These are phyloP conservation scores for Caryopteris hybrid DNA, from an alignment of 305 asterid species.

Conservation along the genomic window DNA sequence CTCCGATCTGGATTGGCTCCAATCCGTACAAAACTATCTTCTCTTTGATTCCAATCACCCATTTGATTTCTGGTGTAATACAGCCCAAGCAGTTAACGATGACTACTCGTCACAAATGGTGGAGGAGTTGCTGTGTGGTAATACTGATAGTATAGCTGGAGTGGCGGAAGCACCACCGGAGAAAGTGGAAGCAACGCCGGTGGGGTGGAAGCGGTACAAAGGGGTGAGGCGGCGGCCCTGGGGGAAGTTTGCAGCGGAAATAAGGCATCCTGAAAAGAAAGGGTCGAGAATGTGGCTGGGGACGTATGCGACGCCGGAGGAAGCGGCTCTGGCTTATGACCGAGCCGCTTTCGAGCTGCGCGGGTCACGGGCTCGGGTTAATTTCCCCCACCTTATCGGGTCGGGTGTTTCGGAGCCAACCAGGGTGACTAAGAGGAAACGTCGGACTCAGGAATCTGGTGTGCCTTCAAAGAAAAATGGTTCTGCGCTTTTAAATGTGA, in stretches of 20 bases:
- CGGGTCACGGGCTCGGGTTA: slow-evolving; percentile 30
- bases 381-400: slow-evolving; percentile 35
- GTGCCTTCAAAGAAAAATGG: not conserved
- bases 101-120: slow-evolving; percentile 10
- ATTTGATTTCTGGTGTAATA: not conserved
- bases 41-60: slow-evolving; percentile 18
- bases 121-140: slow-evolving; percentile 6
- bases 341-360: slow-evolving; percentile 31
- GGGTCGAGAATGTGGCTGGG: slow-evolving; percentile 40
- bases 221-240: slow-evolving; percentile 38
- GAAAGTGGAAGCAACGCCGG: not conserved
- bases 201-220: slow-evolving; percentile 27
- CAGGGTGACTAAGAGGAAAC: slow-evolving; percentile 24
- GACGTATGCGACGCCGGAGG: slow-evolving; percentile 37
- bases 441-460: not conserved
- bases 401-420: slow-evolving; percentile 19
- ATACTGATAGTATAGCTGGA: not conserved
- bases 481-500: not conserved
- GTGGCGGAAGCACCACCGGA: not conserved
- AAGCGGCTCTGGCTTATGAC: slow-evolving; percentile 41
- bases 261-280: slow-evolving; percentile 26
- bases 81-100: not conserved
- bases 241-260: slow-evolving; percentile 45
- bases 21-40: slow-evolving; percentile 14
- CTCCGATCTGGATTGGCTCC: slow-evolving; percentile 5